Conservation (phyloP, 805 yeast species). For the Saccharomycopsis sp. region DNA sequence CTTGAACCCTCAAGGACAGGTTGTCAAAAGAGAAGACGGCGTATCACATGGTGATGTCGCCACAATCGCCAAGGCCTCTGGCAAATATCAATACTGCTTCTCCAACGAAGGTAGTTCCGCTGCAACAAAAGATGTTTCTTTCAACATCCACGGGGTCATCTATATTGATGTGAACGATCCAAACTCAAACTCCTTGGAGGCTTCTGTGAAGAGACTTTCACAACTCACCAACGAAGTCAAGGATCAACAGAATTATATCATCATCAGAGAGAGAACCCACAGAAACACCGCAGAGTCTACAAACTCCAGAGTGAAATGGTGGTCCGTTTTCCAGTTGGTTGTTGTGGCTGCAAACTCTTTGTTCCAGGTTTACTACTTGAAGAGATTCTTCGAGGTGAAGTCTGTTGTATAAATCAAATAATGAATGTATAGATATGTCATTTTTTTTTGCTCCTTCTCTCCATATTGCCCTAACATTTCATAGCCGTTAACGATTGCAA, state of each 20-base stretch:
- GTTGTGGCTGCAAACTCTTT: constrained; percentile 81
- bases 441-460: no score
- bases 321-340: constrained; percentile 86
- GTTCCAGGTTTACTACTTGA: constrained; percentile 89
- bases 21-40: constrained; percentile 40
- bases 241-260: constrained; percentile 86
- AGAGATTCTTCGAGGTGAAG: constrained; percentile 92
- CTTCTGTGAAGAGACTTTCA: constrained; percentile 66
- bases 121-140: constrained; percentile 82
- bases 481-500: no score
- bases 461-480: no score
- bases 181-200: constrained; percentile 69
- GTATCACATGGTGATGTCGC: constrained; percentile 77
- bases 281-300: constrained; percentile 98
- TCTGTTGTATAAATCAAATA: no score
- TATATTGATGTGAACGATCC: constrained; percentile 76
- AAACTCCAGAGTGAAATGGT: constrained; percentile 93
- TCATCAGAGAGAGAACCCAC: constrained; percentile 93
- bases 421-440: no score
- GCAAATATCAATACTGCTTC: constrained; percentile 84
- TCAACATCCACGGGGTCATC: constrained; percentile 89
- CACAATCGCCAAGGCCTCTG: constrained; percentile 53
- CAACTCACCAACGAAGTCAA: constrained; percentile 77
- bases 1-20: constrained; percentile 39
- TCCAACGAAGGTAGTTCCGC: constrained; percentile 70